Conservation (phyloP, 129 eudicot genomes). For the Flaveria trinervia region DNA sequence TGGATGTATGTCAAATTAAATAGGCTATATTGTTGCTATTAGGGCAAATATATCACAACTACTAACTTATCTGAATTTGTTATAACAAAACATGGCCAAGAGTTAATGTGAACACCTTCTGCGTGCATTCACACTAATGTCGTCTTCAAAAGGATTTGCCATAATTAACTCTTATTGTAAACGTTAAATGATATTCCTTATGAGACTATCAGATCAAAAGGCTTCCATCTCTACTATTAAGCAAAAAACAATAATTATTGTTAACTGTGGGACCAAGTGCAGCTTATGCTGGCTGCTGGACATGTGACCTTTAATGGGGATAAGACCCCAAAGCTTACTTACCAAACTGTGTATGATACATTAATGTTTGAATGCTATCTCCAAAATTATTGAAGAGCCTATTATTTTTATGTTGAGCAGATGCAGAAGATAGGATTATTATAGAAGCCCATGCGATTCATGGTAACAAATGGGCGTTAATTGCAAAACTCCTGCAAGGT, state of each 20-base stretch:
- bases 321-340: neutral
- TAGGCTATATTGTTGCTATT: constrained; percentile 3
- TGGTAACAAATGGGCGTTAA: constrained; percentile 92
- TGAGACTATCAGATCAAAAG: constrained; percentile 4
- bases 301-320: neutral
- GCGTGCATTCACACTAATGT: neutral
- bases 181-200: constrained; percentile 3
- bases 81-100: neutral
- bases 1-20: neutral
- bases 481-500: constrained; percentile 78
- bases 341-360: constrained; percentile 1
- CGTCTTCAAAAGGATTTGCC: constrained; percentile 7
- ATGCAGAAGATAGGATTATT: constrained; percentile 69
- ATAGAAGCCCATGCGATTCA: constrained; percentile 65
- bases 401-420: constrained; percentile 41
- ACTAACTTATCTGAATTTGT: constrained; percentile 14
- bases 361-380: neutral
- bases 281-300: neutral
- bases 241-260: neutral
- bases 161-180: constrained; percentile 5
- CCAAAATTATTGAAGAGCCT: neutral
- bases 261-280: neutral
- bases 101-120: neutral
- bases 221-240: neutral
- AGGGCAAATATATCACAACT: neutral